phyloP scores from a whole-genome alignment of 2,329 filamentous ascomycete species.

The Atkinsonella hypoxylon region DNA sequence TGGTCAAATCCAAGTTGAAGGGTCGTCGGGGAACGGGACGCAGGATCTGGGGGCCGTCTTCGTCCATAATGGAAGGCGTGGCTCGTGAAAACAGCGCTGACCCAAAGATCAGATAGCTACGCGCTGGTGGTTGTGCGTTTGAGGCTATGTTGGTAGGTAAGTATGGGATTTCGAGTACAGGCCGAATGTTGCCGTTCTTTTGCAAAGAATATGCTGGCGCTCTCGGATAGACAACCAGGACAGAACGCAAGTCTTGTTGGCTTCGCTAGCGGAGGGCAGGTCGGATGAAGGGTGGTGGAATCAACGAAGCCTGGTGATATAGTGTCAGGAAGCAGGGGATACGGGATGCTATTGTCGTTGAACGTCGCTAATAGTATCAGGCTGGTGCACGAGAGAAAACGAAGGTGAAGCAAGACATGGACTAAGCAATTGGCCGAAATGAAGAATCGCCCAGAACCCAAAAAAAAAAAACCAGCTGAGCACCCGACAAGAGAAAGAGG shows the following conservation, averaged over 20 bases:
- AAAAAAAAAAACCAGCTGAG: neutral
- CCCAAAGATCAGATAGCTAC: neutral
- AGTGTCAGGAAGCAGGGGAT: neutral
- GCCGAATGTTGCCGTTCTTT: no score
- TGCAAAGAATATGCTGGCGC: no score
- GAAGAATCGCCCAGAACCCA: neutral
- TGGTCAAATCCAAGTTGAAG: conserved; percentile 47
- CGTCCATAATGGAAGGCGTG: conserved; percentile 19
- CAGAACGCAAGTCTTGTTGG: no score
- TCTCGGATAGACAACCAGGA: no score
- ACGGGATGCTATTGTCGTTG: neutral
- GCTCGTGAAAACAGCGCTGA: neutral
- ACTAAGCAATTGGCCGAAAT: neutral
- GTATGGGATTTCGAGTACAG: no score
- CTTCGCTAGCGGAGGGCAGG: neutral
- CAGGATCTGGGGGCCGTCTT: conserved; percentile 42
- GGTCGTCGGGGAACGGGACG: conserved; percentile 61
- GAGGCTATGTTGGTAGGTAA: neutral
- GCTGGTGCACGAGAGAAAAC: neutral
- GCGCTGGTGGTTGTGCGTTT: neutral
- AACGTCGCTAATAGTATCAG: neutral
- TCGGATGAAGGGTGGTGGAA: neutral
- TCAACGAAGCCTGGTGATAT: neutral
- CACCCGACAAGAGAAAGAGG: neutral
- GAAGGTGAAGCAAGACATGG: neutral